A percentile compares a stretch with the other conserved stretches of the same genome.
Evolutionary conservation across 1,284 basidiomycete species (phyloP).

Genomic region (Lignosus rhinocerotis): DNA sequence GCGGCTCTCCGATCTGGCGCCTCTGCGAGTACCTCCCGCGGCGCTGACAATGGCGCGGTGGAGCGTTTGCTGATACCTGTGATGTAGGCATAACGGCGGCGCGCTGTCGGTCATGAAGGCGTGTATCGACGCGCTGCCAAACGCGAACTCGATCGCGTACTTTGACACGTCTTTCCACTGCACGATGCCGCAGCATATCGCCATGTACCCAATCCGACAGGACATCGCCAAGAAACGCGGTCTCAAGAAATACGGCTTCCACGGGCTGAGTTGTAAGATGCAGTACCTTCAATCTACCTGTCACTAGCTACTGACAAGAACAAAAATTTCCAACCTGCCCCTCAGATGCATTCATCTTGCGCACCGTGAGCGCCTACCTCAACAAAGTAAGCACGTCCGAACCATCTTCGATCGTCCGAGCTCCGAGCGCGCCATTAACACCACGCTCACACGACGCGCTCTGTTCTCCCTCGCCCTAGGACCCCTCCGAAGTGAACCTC

Average conservation of each 20-base stretch:
- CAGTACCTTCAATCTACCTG: slow-evolving; percentile 2
- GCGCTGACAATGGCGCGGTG: no score
- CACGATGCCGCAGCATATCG: slow-evolving; percentile 71
- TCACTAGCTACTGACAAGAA: slow-evolving; percentile 32
- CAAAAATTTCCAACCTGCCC: slow-evolving; percentile 7
- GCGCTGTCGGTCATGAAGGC: slow-evolving; percentile 62
- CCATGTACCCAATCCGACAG: slow-evolving; percentile 76
- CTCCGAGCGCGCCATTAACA: background rate
- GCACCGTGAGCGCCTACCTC: slow-evolving; percentile 58
- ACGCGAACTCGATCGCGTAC: slow-evolving; percentile 64
- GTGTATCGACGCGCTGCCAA: slow-evolving; percentile 63
- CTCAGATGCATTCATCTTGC: slow-evolving; percentile 64
- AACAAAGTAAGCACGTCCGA: slow-evolving; percentile 42
- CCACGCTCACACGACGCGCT: background rate
- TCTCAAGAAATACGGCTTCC: slow-evolving; percentile 87
- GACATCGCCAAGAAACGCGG: slow-evolving; percentile 61
- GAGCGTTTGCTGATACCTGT: background rate
- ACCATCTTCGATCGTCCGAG: no score
- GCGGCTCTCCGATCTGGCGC: slow-evolving; percentile 75
- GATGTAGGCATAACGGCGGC: slow-evolving; percentile 57
- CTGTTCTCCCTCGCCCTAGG: slow-evolving; percentile 29
- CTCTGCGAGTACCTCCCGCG: slow-evolving; percentile 65
- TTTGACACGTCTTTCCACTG: slow-evolving; percentile 89
- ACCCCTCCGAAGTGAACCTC: slow-evolving; percentile 53
- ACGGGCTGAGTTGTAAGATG: slow-evolving; percentile 70